Conservation (phyloP, 306 rosid genomes). For the Gillenia trifoliata region DNA sequence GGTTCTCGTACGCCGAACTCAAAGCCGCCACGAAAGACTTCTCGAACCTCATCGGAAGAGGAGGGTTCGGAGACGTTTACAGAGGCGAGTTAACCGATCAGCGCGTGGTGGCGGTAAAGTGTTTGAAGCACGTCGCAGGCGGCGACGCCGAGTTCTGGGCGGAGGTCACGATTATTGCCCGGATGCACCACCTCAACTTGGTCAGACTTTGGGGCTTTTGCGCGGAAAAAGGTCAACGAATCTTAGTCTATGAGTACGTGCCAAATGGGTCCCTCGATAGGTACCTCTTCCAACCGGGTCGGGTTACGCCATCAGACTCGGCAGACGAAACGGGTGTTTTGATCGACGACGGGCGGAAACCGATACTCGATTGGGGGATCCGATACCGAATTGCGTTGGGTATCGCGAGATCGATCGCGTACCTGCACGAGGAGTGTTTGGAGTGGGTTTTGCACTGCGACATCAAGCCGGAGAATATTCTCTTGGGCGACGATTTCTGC, state of each 20-base stretch:
- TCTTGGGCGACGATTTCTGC: conserved; percentile 70
- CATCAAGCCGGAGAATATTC: conserved; percentile 85
- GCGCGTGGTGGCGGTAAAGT: conserved; percentile 79
- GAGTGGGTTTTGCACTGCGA: conserved; percentile 97
- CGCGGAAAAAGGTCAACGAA: conserved; percentile 80
- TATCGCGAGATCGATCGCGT: conserved; percentile 80
- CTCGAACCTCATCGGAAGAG: conserved; percentile 62
- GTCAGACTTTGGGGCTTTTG: conserved; percentile 92
- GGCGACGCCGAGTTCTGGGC: conserved; percentile 92
- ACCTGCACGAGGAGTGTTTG: conserved; percentile 83
- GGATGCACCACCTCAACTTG: conserved; percentile 96
- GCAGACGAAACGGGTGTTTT: background rate
- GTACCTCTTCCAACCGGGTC: conserved; percentile 35
- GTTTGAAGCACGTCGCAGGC: conserved; percentile 63
- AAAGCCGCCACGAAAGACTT: conserved; percentile 77
- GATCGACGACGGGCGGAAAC: conserved; percentile 1
- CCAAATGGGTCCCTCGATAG: conserved; percentile 78
- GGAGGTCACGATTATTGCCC: conserved; percentile 76
- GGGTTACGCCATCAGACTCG: background rate
- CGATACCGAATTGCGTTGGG: conserved; percentile 79
- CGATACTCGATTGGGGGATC: conserved; percentile 61
- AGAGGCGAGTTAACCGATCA: conserved; percentile 70
- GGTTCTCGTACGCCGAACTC: conserved; percentile 68
- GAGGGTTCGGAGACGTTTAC: conserved; percentile 88
- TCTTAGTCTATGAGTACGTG: conserved; percentile 70